These are phyloP conservation scores for Pezicula radicicola DNA, from an alignment of 2,329 filamentous ascomycete species.

Conservation along the genomic window DNA sequence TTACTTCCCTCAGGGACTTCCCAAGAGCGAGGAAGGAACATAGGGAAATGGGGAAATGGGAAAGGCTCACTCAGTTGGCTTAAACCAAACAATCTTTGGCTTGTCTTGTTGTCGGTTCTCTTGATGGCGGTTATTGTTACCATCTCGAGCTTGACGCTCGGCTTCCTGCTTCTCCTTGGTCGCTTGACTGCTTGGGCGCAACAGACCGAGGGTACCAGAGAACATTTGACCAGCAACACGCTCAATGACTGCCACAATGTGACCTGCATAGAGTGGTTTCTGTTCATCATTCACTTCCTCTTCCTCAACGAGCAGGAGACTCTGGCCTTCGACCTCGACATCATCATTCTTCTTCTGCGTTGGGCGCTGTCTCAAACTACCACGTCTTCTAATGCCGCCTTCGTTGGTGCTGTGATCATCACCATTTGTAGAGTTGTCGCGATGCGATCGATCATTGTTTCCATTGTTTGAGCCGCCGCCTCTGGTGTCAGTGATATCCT, in stretches of 20 bases:
- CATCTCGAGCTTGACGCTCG: slow-evolving; percentile 87
- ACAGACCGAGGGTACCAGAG: slow-evolving; percentile 88
- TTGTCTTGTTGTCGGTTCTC: slow-evolving; percentile 89
- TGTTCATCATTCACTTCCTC: slow-evolving; percentile 98
- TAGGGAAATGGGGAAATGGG: not conserved
- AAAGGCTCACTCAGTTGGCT: slow-evolving; percentile 73
- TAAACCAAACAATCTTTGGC: slow-evolving; percentile 99
- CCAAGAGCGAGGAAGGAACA: not conserved
- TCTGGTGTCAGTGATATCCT: slow-evolving; percentile 93
- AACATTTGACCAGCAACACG: slow-evolving; percentile 99
- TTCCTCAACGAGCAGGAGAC: slow-evolving; percentile 92
- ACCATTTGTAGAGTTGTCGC: slow-evolving; percentile 53
- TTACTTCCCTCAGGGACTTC: too few relatives aligned
- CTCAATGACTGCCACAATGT: slow-evolving; percentile 96
- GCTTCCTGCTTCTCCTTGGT: slow-evolving; percentile 99
- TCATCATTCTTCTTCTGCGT: slow-evolving; percentile 99
- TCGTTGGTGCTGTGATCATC: slow-evolving; percentile 65
- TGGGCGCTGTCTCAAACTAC: slow-evolving; percentile 91
- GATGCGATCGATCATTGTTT: slow-evolving; percentile 56
- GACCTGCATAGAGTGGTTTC: slow-evolving; percentile 94
- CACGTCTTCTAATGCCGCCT: slow-evolving; percentile 85
- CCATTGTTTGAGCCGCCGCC: slow-evolving; percentile 72
- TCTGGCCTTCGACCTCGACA: slow-evolving; percentile 97
- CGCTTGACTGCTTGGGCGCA: slow-evolving; percentile 94
- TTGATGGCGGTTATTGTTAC: slow-evolving; percentile 65